These are phyloP conservation scores for Aspergillus sp. DNA, from an alignment of 2,329 filamentous ascomycete genomes.

Conservation along the genomic window DNA sequence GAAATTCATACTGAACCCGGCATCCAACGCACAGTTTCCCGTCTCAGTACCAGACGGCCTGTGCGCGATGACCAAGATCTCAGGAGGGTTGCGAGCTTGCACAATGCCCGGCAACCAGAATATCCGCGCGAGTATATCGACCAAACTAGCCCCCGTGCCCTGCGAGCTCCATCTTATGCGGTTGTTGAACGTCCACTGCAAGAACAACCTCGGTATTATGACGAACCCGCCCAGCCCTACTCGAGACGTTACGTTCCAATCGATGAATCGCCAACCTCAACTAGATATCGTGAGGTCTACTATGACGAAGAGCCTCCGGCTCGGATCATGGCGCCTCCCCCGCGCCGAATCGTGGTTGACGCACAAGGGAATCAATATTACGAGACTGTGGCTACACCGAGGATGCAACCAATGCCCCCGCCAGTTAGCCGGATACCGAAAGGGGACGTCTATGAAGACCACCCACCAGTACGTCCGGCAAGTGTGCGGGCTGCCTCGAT, in stretches of 20 bases:
- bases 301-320: conserved; percentile 40
- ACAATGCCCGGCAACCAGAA: conserved; percentile 40
- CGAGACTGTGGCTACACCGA: conserved; percentile 44
- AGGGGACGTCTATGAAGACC: conserved; percentile 31
- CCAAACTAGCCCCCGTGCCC: conserved; percentile 30
- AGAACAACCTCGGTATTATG: conserved; percentile 35
- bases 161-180: conserved; percentile 37
- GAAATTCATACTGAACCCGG: conserved; percentile 27
- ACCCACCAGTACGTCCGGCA: conserved; percentile 21
- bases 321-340: conserved; percentile 49
- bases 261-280: conserved; percentile 32
- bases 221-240: conserved; percentile 29
- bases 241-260: conserved; percentile 29
- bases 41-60: conserved; percentile 31
- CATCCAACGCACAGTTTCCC: conserved; percentile 35
- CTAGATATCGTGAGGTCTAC: conserved; percentile 37
- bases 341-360: conserved; percentile 71
- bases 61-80: conserved; percentile 41
- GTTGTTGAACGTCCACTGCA: conserved; percentile 33
- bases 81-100: conserved; percentile 43
- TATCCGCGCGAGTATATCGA: conserved; percentile 42
- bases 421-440: conserved; percentile 27
- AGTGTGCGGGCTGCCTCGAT: conserved; percentile 39
- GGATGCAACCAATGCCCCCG: conserved; percentile 28
- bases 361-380: conserved; percentile 78